Evolutionary conservation across 129 eudicot species (phyloP).

Genomic region (Dittrichia graveolens): DNA sequence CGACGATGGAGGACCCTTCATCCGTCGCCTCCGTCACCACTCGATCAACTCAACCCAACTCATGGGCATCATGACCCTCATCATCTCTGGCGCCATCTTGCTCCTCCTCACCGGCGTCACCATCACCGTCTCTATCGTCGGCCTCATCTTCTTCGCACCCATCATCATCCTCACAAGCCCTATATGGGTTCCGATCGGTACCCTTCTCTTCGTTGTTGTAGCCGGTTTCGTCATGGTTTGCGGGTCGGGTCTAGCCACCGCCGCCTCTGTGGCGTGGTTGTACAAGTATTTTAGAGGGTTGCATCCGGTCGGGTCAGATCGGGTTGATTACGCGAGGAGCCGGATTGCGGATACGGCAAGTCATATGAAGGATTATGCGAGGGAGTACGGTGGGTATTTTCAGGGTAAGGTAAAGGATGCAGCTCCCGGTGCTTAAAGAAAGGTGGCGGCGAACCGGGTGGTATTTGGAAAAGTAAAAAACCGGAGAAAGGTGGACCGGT

Average conservation of each 20-base stretch:
- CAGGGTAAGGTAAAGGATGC: slow-evolving; percentile 72
- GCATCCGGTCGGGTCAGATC: slow-evolving; percentile 76
- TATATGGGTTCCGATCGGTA: slow-evolving; percentile 64
- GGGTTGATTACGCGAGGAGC: slow-evolving; percentile 77
- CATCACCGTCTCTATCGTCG: slow-evolving; percentile 47
- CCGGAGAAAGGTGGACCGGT: background rate
- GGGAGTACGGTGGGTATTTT: slow-evolving; percentile 74
- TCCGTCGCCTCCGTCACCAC: slow-evolving; percentile 48
- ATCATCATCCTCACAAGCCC: slow-evolving; percentile 59
- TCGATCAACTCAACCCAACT: slow-evolving; percentile 61
- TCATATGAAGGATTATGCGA: slow-evolving; percentile 72
- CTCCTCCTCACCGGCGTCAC: slow-evolving; percentile 63
- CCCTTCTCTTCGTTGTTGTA: slow-evolving; percentile 43
- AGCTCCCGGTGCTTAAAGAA: slow-evolving; percentile 78
- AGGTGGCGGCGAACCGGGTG: slow-evolving; percentile 17
- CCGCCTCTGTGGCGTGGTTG: slow-evolving; percentile 49
- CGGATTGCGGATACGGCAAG: slow-evolving; percentile 73
- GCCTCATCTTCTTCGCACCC: slow-evolving; percentile 53
- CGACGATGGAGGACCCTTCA: slow-evolving; percentile 1
- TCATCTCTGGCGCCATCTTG: slow-evolving; percentile 55
- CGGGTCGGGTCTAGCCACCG: slow-evolving; percentile 45
- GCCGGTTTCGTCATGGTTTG: slow-evolving; percentile 53
- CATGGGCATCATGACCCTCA: slow-evolving; percentile 47
- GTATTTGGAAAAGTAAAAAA: background rate
- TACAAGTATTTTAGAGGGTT: slow-evolving; percentile 61